Conservation (phyloP, 2,329 filamentous ascomycete species). For the Neonectria punicea region DNA sequence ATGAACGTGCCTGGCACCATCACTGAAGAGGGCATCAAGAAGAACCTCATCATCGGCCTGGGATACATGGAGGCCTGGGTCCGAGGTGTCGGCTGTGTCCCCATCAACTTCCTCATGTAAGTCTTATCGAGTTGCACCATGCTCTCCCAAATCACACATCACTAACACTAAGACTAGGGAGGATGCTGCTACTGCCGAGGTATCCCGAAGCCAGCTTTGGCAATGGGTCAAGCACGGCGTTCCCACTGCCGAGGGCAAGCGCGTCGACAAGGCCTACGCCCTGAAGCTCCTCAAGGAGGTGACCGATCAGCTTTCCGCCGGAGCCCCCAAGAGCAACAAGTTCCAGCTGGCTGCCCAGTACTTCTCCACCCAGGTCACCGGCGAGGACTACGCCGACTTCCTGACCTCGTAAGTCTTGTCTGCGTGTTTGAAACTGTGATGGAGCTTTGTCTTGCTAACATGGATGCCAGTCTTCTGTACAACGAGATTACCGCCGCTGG, state of each 20-base stretch:
- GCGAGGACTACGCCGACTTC: slow-evolving; percentile 98
- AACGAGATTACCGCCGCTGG: slow-evolving; percentile 86
- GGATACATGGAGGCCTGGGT: slow-evolving; percentile 99
- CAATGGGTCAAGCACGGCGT: slow-evolving; percentile 86
- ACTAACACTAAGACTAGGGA: slow-evolving; percentile 62
- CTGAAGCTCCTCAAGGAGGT: slow-evolving; percentile 89
- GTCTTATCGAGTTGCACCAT: background rate
- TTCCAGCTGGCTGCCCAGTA: slow-evolving; percentile 91
- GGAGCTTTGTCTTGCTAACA: slow-evolving; percentile 23
- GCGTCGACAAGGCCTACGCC: slow-evolving; percentile 91
- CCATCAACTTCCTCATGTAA: slow-evolving; percentile 91
- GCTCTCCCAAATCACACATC: background rate
- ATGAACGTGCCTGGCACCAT: slow-evolving; percentile 96
- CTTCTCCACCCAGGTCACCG: slow-evolving; percentile 91
- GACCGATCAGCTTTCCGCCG: slow-evolving; percentile 76
- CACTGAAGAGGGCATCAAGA: slow-evolving; percentile 94
- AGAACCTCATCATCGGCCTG: slow-evolving; percentile 97
- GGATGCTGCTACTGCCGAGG: slow-evolving; percentile 96
- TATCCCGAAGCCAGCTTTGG: slow-evolving; percentile 94
- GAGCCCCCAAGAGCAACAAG: slow-evolving; percentile 89
- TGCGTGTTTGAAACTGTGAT: background rate
- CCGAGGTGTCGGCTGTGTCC: slow-evolving; percentile 92
- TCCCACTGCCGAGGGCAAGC: slow-evolving; percentile 86
- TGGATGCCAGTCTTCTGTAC: slow-evolving; percentile 74
- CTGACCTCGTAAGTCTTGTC: slow-evolving; percentile 75